Evolutionary conservation across 2,329 filamentous ascomycete genomes (phyloP), one percentile per base, ranked within the genome.

Genomic region (Hirsutella rhossiliensis): DNA sequence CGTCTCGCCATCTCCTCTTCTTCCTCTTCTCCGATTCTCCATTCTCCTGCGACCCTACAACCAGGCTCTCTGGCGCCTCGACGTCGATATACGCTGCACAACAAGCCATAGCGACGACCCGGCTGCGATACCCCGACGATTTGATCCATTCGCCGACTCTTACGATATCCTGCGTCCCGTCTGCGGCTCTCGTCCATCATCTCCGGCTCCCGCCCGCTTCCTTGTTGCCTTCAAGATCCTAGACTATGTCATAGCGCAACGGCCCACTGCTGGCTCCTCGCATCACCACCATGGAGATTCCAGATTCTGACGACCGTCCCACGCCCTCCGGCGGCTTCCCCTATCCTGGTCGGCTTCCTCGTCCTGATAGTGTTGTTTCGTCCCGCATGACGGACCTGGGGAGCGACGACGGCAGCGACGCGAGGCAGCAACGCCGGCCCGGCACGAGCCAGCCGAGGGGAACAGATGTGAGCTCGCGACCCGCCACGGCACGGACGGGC

Each of bases 351-450:
- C 34, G 34, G 9, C 34, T 17, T 19, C 60, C 68, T 46, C 72
- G 75, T 29, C 71, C 75, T 19, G 71, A 78, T 40, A 84, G 80
- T 50, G 72, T 84, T 46, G 82, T 85, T 43, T 86, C 82, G 27
- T 84, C 81, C 46, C 78, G 78, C 48, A 81, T 86, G 73, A 86
- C 81, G 29, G 76, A 80, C 48, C 75, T 79, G 47, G 70, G 65
- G 23, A 76, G 72, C 18, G 73, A 79, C 43, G 74, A 80, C 51
- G 75, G 72, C 18, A 67, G 64, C 38, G 66, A 69, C 15, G 55
- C 56, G 34, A 64, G 66, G 30, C 52, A 56, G 31, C 60, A 61
- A 18, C 46, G 44, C 15, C 46, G 53, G 15, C 47, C 52, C 42
- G 29, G 32, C 41, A 52, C 52, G 41, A 52, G 59, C 47, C 54